Evolutionary conservation across 345 rosid species (phyloP), one percentile per base, ranked within the genome.

Genomic region (Euphorbia tirucalli): DNA sequence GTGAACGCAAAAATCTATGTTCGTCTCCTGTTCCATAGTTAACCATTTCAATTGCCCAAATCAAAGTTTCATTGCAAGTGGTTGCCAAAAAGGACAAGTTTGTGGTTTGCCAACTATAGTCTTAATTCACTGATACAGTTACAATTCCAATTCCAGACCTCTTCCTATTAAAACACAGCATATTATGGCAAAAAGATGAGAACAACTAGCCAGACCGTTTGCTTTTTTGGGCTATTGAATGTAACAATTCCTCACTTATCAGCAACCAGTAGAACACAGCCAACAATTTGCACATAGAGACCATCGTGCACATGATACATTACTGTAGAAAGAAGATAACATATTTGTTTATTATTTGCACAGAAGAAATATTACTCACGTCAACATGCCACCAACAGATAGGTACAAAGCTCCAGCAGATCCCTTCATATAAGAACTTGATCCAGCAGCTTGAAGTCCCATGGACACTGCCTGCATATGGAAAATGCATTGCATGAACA

Each of bases 321-420:
- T 24, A 21, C 43, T 0, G 0, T 27, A 14, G 35, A 14, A 50
- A 9, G 10, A 68, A 49, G 7, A 35, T 10, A n/a, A 13, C 54
- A 57, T 49, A 43, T 21, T 43, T 66, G 60, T 21, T 57, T 24
- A 30, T 25, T 28, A 25, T 16, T 69, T n/a, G 11, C 4, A 21
- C 18, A 7, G 32, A 27, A 73, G 18, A 21, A 60, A 21, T 63
- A 69, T 41, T 41, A 83, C 97, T 90, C 81, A 95, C 99, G 82
- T 74, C 46, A 92, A 78, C 85, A 90, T 92, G 86, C 96, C 90
- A 61, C 99, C 97, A 24, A 95, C 93, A 50, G 99, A 89, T 61
- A 92, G 79, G 87, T 85, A 90, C 41, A 86, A 22, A 11, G 86
- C 85, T 65, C 76, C 66, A 71, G 86, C 66, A 73, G 87, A 79